Base-by-base conservation (phyloP, 495 filamentous ascomycete genomes). In the Xylaria venustula region DNA sequence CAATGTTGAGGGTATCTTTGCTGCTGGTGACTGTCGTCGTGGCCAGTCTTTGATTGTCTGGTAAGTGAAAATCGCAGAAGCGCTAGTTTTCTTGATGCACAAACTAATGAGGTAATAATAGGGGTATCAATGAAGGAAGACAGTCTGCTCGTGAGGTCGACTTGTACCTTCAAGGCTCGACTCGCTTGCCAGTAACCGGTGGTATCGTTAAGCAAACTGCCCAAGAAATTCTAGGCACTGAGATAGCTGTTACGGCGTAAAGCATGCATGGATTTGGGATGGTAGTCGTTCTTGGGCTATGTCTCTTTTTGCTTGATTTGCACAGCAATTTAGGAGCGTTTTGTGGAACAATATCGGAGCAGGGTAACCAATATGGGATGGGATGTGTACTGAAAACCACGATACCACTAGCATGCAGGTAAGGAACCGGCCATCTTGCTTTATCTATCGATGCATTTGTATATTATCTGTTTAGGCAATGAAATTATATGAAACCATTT, bases 101-200 rank as follows among this genome's bases (percentile, higher is more conserved):
- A 42, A 55, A 28, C 75, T 77, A 72, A 80, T 60, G 52, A 34
- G 42, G n/a, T 34, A 34, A 63, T 60, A 32, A n/a, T 59, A 91
- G 89, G 91, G 94, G 93, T 75, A 99, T 99, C 82, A 99, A 99
- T 71, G 94, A 99, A 81, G 94, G 94, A 70, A 89, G 94, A 64
- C 89, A 92, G 77, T 88, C 88, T 50, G 94, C 94, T 68, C 90
- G 95, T 58, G 93, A 99, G 74, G 91, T 98, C 51, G 94, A 99
- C 71, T 72, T 91, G 50, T 95, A 86, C 81, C 90, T 99, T 54
- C 90, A 88, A 76, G 82, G 87, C 59, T 87, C 85, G 67, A 93
- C 91, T 45, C 83, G 82, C 66, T 83, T 99, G 25, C 95, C 94
- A 8, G 90, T 96, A 58, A 97, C 93, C 11, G 94, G 94, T 64